Conservation (phyloP, 805 yeast genomes). For the Metschnikowia drakensbergensis region DNA sequence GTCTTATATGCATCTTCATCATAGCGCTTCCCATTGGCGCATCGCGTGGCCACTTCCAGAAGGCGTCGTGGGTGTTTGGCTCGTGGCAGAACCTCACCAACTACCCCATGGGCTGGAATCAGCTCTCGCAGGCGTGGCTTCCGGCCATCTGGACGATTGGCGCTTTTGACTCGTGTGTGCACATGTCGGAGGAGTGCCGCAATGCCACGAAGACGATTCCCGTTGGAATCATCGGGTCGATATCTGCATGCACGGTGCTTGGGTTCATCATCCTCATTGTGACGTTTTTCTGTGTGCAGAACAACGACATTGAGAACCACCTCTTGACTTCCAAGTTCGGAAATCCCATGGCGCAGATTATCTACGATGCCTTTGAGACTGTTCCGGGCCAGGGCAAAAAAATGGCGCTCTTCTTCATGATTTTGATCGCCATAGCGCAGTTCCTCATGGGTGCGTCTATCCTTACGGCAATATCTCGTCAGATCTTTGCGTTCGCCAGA, state of each 20-base stretch:
- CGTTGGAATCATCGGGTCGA: constrained; percentile 58
- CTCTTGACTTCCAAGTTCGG: constrained; percentile 33
- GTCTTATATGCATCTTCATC: constrained; percentile 49
- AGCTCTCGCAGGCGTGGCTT: constrained; percentile 46
- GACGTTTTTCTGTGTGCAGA: constrained; percentile 52
- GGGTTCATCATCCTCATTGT: constrained; percentile 57
- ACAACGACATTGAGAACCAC: constrained; percentile 28
- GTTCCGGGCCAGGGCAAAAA: constrained; percentile 40
- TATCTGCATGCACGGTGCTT: constrained; percentile 51
- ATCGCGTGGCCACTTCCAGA: constrained; percentile 34
- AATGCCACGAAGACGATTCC: constrained; percentile 64
- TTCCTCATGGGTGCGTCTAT: constrained; percentile 64
- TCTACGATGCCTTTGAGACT: constrained; percentile 48
- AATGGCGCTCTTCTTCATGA: constrained; percentile 65
- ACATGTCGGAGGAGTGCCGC: constrained; percentile 67
- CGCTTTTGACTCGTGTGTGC: constrained; percentile 68
- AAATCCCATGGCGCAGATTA: constrained; percentile 62
- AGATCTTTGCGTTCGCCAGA: constrained; percentile 72
- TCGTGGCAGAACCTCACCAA: constrained; percentile 46
- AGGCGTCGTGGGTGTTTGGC: constrained; percentile 54
- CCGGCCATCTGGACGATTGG: constrained; percentile 76
- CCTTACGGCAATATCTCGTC: constrained; percentile 63
- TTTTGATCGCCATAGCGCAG: constrained; percentile 55
- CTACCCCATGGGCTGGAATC: constrained; percentile 60
- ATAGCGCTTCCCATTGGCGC: constrained; percentile 67